Evolutionary conservation across 2,329 filamentous ascomycete genomes (phyloP).

Genomic region (Zymoseptoria pseudotritici): DNA sequence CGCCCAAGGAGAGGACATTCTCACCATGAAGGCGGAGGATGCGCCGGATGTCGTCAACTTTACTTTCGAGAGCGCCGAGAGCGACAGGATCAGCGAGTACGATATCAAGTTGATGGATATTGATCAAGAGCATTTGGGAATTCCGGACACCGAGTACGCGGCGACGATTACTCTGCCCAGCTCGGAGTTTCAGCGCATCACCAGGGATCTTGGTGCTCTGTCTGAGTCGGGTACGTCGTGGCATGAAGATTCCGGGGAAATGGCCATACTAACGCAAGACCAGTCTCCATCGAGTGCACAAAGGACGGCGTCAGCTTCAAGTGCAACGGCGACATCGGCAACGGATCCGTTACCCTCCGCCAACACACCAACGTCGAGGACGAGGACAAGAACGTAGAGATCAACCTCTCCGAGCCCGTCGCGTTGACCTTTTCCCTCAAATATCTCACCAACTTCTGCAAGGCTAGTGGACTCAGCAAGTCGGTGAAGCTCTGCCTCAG

Average conservation of each 20-base stretch:
- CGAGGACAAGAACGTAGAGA: constrained; percentile 74
- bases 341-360: constrained; percentile 84
- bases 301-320: constrained; percentile 97
- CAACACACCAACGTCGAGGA: constrained; percentile 86
- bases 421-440: constrained; percentile 96
- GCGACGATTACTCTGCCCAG: constrained; percentile 85
- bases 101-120: constrained; percentile 99
- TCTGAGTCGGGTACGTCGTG: constrained; percentile 78
- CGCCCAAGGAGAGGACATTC: constrained; percentile 85
- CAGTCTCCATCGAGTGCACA: constrained; percentile 89
- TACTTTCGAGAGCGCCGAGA: constrained; percentile 82
- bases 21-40: constrained; percentile 97
- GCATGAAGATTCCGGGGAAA: not conserved
- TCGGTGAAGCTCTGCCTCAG: constrained; percentile 89
- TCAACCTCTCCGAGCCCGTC: constrained; percentile 87
- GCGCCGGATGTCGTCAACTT: constrained; percentile 92
- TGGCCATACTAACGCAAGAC: not conserved
- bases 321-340: constrained; percentile 90
- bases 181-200: constrained; percentile 87
- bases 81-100: constrained; percentile 93
- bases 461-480: constrained; percentile 75
- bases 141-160: constrained; percentile 97
- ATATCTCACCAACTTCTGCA: constrained; percentile 99
- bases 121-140: constrained; percentile 97
- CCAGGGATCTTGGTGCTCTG: constrained; percentile 80